These are phyloP conservation scores for Nephelium lappaceum DNA, from an alignment of 345 rosid genomes.

Conservation along the genomic window DNA sequence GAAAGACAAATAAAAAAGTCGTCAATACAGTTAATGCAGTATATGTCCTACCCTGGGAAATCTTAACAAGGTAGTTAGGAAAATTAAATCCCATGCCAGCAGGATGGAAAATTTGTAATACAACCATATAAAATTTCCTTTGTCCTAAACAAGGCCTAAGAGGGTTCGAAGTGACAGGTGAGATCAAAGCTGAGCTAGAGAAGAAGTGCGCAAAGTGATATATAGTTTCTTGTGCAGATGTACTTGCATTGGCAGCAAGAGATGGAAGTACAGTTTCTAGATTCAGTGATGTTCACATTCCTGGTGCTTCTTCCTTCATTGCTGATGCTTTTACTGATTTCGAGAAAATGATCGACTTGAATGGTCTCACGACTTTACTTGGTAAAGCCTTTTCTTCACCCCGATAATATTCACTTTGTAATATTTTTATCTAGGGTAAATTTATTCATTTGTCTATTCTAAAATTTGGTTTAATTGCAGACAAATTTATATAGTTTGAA, in stretches of 20 bases:
- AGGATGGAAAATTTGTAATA: too few relatives aligned
- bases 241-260: constrained; percentile 26
- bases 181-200: constrained; percentile 27
- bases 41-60: too few relatives aligned
- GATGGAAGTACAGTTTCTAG: constrained; percentile 18
- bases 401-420: too few relatives aligned
- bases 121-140: too few relatives aligned
- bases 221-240: constrained; percentile 27
- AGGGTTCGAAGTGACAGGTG: constrained; percentile 23
- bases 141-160: neutral
- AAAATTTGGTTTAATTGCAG: too few relatives aligned
- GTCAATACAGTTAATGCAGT: too few relatives aligned
- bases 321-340: constrained; percentile 6
- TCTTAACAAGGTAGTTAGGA: too few relatives aligned
- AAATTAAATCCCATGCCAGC: too few relatives aligned
- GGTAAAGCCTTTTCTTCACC: neutral
- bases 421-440: too few relatives aligned
- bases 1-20: too few relatives aligned
- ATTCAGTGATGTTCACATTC: constrained; percentile 17
- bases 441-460: too few relatives aligned
- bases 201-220: constrained; percentile 23
- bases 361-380: constrained; percentile 22
- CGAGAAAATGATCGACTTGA: constrained; percentile 9
- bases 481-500: too few relatives aligned
- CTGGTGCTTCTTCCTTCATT: constrained; percentile 11